These are phyloP conservation scores for Acacia concinna DNA, from an alignment of 331 rosid genomes.

Conservation along the genomic window DNA sequence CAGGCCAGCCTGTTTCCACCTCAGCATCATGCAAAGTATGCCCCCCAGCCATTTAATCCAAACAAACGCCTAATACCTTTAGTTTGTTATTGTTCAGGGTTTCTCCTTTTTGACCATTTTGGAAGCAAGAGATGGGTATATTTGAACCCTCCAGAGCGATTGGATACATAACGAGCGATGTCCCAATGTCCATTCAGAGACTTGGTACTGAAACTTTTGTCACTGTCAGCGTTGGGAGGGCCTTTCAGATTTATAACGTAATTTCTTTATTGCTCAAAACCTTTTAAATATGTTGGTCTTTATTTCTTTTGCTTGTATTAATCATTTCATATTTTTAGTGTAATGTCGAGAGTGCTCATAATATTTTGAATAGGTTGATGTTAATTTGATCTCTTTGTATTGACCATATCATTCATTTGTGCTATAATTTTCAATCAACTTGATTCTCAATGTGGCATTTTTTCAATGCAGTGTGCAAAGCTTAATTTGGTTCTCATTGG, in stretches of 20 bases:
- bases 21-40: too few relatives aligned
- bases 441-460: background rate
- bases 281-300: background rate
- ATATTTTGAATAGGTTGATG: background rate
- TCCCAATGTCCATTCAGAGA: constrained; percentile 83
- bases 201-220: constrained; percentile 90
- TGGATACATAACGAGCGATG: constrained; percentile 72
- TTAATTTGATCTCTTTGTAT: background rate
- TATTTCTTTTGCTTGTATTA: background rate
- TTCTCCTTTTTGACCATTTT: background rate
- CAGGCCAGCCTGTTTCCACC: too few relatives aligned
- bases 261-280: background rate
- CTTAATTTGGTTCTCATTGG: constrained; percentile 74
- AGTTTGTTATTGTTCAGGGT: background rate
- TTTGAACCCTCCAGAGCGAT: constrained; percentile 88
- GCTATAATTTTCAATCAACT: constrained; percentile 9
- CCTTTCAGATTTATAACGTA: constrained; percentile 91
- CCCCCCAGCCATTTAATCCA: too few relatives aligned
- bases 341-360: constrained; percentile 23
- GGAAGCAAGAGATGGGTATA: constrained; percentile 59
- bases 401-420: background rate
- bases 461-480: constrained; percentile 72
- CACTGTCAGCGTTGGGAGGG: constrained; percentile 82
- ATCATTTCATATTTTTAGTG: constrained; percentile 68
- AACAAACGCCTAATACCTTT: background rate